Percentiles rank a stretch among this genome's conserved stretches.
Conservation (phyloP, 2,329 filamentous ascomycete genomes). For the Didymosphaeria variabile region DNA sequence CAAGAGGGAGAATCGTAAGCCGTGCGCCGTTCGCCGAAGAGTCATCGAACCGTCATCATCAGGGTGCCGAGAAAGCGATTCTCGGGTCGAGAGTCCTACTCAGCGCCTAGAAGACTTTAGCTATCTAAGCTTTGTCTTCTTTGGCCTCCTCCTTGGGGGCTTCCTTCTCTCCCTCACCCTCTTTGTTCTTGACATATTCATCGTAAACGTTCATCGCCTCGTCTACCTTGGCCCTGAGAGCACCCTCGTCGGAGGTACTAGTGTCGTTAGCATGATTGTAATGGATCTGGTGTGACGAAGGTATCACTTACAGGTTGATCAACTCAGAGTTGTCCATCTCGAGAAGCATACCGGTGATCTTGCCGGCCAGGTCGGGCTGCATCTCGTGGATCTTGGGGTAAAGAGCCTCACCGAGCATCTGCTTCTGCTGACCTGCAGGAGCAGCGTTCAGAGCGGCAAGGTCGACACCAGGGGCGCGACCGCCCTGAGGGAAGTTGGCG, state of each 20-base stretch:
- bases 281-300: not conserved
- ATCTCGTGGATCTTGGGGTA: constrained; percentile 98
- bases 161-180: constrained; percentile 50
- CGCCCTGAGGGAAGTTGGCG: constrained; percentile 44
- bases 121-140: constrained; percentile 55
- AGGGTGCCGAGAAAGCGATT: constrained; percentile 34
- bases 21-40: constrained; percentile 49
- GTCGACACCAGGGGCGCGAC: constrained; percentile 55
- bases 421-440: constrained; percentile 86
- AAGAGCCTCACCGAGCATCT: constrained; percentile 95
- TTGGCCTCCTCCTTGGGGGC: constrained; percentile 55
- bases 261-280: constrained; percentile 38
- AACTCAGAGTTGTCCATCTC: constrained; percentile 99
- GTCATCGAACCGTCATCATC: constrained; percentile 38
- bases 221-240: constrained; percentile 94
- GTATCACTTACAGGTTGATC: constrained; percentile 84
- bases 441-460: constrained; percentile 61
- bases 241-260: constrained; percentile 87
- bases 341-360: constrained; percentile 99
- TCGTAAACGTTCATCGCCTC: constrained; percentile 98
- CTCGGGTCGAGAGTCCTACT: constrained; percentile 42
- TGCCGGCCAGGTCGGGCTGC: constrained; percentile 95
- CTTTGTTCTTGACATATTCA: constrained; percentile 94
- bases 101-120: constrained; percentile 36
- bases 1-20: constrained; percentile 34